phyloP scores from a whole-genome alignment of 768 basidiomycete genomes.

The Panus rudis region DNA sequence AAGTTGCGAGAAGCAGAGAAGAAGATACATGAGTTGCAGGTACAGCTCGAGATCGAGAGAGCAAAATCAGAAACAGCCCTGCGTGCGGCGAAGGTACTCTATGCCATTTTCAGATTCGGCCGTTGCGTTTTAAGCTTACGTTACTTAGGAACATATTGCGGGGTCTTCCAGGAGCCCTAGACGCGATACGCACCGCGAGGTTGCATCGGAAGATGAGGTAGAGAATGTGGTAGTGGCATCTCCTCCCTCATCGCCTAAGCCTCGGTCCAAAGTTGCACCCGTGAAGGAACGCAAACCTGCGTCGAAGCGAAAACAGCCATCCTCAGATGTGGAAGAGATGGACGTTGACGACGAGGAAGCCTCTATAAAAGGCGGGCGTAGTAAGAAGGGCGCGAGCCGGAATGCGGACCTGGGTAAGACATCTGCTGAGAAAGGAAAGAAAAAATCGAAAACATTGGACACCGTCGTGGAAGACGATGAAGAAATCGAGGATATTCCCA shows the following conservation, averaged over 20 bases:
- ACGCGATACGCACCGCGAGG: too few relatives aligned
- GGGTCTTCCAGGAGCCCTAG: too few relatives aligned
- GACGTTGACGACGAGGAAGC: conserved; percentile 17
- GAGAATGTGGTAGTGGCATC: neutral
- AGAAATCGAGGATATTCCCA: conserved; percentile 25
- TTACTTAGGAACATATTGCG: too few relatives aligned
- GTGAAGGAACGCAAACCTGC: neutral
- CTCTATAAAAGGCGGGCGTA: too few relatives aligned
- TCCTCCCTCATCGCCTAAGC: neutral
- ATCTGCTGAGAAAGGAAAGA: conserved; percentile 2
- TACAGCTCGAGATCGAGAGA: conserved; percentile 24
- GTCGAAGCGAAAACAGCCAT: neutral
- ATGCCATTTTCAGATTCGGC: too few relatives aligned
- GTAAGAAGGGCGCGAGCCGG: conserved; percentile 13
- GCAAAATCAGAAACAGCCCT: neutral
- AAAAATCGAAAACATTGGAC: neutral
- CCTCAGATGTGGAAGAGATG: neutral
- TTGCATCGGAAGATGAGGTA: neutral
- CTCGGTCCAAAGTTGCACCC: neutral
- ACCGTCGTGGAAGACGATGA: conserved; percentile 18
- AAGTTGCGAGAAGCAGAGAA: conserved; percentile 26
- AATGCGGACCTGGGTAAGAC: conserved; percentile 4
- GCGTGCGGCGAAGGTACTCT: too few relatives aligned
- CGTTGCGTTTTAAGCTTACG: too few relatives aligned
- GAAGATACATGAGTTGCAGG: conserved; percentile 27